Conservation (phyloP, 2,329 filamentous ascomycete genomes). For the Paecilomyces sp. region DNA sequence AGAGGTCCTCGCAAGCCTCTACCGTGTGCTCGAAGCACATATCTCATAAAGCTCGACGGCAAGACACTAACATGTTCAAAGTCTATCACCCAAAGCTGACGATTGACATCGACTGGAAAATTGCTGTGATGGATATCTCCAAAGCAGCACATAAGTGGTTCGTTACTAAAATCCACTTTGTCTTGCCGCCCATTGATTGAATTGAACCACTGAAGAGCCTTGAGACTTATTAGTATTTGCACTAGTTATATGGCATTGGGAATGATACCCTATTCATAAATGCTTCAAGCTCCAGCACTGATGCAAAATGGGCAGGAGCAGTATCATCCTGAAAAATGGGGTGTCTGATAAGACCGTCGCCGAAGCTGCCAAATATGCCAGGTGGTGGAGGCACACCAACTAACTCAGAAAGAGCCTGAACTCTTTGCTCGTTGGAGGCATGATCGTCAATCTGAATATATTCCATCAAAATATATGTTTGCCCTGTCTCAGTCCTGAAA, state of each 20-base stretch:
- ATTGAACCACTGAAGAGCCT: background rate
- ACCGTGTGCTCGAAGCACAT: background rate
- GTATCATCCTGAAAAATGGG: slow-evolving; percentile 6
- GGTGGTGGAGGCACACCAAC: slow-evolving; percentile 5
- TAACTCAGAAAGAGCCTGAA: slow-evolving; percentile 7
- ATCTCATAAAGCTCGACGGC: slow-evolving; percentile 1
- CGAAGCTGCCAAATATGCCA: slow-evolving; percentile 2
- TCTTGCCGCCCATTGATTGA: background rate
- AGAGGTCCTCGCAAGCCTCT: background rate
- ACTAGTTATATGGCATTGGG: background rate
- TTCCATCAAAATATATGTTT: slow-evolving; percentile 7
- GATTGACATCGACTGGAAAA: slow-evolving; percentile 3
- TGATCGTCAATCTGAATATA: slow-evolving; percentile 3
- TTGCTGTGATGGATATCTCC: slow-evolving; percentile 2
- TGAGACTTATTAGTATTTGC: background rate
- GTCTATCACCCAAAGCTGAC: slow-evolving; percentile 4
- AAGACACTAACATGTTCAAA: slow-evolving; percentile 2
- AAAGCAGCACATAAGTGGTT: slow-evolving; percentile 1
- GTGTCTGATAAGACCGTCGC: slow-evolving; percentile 8
- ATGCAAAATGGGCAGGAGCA: background rate
- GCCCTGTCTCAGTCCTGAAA: background rate
- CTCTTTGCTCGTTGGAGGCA: slow-evolving; percentile 5
- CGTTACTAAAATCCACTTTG: slow-evolving; percentile 2
- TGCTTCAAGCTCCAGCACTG: background rate
- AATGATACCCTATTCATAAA: background rate